A percentile compares a stretch with the other conserved stretches of the same genome.
Conservation (phyloP, 352 stramenopile species). For the Pythium vanterpoolii region DNA sequence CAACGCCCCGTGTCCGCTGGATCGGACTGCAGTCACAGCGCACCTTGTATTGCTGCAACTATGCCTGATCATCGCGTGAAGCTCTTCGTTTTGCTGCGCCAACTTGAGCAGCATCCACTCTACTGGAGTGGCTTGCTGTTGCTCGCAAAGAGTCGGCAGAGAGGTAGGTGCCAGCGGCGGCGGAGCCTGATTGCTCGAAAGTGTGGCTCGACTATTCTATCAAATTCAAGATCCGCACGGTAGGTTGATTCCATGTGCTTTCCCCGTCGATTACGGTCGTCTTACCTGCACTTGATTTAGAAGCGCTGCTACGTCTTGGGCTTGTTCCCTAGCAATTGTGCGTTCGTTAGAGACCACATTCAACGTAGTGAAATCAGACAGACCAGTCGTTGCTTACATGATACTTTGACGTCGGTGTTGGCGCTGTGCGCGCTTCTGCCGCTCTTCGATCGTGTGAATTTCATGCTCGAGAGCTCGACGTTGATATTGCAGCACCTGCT, state of each 20-base stretch:
- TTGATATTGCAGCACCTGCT: constrained; percentile 21
- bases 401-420: constrained; percentile 5
- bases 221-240: neutral
- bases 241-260: neutral
- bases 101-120: constrained; percentile 19
- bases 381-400: constrained; percentile 1
- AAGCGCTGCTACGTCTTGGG: neutral
- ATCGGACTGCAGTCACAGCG: neutral
- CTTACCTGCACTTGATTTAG: constrained; percentile 1
- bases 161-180: neutral
- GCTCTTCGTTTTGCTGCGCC: constrained; percentile 31
- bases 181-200: neutral
- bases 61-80: constrained; percentile 15
- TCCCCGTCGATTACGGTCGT: neutral
- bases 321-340: neutral
- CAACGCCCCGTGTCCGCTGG: neutral
- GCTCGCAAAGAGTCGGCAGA: neutral
- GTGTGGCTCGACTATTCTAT: neutral
- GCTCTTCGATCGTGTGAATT: constrained; percentile 16
- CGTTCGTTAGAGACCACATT: neutral
- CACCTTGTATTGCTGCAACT: neutral
- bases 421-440: neutral
- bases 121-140: neutral
- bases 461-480: constrained; percentile 16
- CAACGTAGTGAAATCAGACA: neutral